These are phyloP conservation scores for Acanthamoeba royreba DNA, from an alignment of 208 protist species.

Conservation along the genomic window DNA sequence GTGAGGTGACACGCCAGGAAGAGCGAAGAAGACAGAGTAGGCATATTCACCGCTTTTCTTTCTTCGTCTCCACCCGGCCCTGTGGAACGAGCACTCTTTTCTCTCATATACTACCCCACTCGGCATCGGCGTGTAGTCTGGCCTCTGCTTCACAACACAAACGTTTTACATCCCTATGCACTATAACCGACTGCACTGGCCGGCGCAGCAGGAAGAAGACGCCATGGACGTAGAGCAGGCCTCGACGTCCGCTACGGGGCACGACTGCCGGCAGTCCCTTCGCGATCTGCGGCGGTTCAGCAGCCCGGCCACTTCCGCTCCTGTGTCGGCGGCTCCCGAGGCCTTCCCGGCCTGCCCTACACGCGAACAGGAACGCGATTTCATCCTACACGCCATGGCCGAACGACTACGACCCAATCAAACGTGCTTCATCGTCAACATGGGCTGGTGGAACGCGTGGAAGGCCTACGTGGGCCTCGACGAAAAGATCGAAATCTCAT, in stretches of 20 bases:
- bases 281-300: neutral
- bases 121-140: no score
- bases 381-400: neutral
- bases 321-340: neutral
- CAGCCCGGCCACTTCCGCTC: neutral
- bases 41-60: no score
- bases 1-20: no score
- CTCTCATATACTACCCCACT: no score
- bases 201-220: no score
- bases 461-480: neutral
- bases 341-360: neutral
- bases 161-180: no score
- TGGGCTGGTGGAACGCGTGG: neutral
- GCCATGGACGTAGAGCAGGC: neutral
- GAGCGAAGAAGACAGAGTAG: no score
- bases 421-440: neutral
- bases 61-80: no score
- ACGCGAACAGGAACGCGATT: neutral
- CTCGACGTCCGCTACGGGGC: neutral
- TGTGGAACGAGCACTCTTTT: no score
- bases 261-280: neutral
- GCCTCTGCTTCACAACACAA: no score
- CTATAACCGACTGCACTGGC: no score
- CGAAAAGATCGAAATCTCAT: neutral
- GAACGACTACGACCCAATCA: neutral